Evolutionary conservation across 257 asterid species (phyloP), one percentile per base, ranked within the genome.

Genomic region (Jaltomata sinuosa): DNA sequence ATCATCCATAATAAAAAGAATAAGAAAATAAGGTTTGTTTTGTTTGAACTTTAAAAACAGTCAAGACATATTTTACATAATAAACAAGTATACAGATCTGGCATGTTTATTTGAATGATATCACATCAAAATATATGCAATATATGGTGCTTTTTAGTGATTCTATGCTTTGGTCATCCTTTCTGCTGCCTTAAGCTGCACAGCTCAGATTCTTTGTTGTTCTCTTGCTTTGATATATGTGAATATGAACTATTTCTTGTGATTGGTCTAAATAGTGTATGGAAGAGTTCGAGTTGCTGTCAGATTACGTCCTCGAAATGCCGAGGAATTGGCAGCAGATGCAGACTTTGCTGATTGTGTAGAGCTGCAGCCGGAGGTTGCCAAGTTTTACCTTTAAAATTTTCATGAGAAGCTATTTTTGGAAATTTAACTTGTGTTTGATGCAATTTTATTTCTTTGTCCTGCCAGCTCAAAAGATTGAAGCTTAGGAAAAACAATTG

Each of bases 311-410:
- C 99, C 99, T 85, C 95, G 92, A 79, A 97, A 97, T 90, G 92
- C 94, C 45, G 98, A 95, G 88, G 99, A 97, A 89, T 84, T 88
- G 91, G 97, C 83, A 80, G 97, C 99, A 22, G 99, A 97, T 93
- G 98, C 99, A 86, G 99, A 97, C 91, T 97, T 97, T 91, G 99
- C 99, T 89, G 99, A 97, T 89, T 97, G 99, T 83, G 98, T 97
- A 86, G 99, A 97, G 87, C 81, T 94, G 87, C 99, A 97, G 89
- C 97, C 99, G 5, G 99, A 95, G 98, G 99, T 95, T 68, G 62
- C 78, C 82, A 45, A 29, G 19, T 59, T 84, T 82, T 72, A 74
- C 84, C 81, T 19, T 69, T 67, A 21, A 38, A 74, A 83, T 80
- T 54, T 16, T 69, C 21, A 29, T 69, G 34, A 55, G 45, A 83